Evolutionary conservation across 1,284 basidiomycete species (phyloP).

Genomic region (Trametes hirsuta): DNA sequence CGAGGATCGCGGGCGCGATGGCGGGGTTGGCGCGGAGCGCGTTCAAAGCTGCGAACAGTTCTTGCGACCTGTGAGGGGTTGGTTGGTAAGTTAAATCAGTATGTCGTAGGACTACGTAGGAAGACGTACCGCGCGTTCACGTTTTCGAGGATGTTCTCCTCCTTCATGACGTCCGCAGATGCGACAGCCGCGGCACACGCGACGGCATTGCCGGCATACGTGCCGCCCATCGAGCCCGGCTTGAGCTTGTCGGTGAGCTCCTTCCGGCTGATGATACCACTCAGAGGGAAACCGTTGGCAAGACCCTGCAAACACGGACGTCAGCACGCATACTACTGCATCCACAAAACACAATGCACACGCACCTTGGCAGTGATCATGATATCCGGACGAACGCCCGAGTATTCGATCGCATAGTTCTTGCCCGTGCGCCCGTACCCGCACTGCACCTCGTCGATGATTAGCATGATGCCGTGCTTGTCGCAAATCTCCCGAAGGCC

Average conservation of each 20-base stretch:
- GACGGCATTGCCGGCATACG: conserved; percentile 90
- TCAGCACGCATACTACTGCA: not conserved
- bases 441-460: conserved; percentile 89
- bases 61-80: conserved; percentile 55
- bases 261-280: conserved; percentile 81
- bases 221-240: conserved; percentile 87
- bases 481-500: conserved; percentile 88
- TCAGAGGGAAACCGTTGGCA: conserved; percentile 94
- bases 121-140: conserved; percentile 65
- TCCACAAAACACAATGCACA: too few species aligned
- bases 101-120: not conserved
- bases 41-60: conserved; percentile 70
- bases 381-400: conserved; percentile 85
- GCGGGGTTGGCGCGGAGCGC: conserved; percentile 55
- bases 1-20: conserved; percentile 63
- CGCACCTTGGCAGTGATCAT: conserved; percentile 85
- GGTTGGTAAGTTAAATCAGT: not conserved
- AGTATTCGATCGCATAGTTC: conserved; percentile 81
- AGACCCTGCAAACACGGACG: conserved; percentile 59
- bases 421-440: conserved; percentile 92
- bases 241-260: conserved; percentile 82
- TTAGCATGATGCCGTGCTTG: conserved; percentile 80
- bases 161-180: conserved; percentile 75
- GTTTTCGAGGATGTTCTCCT: conserved; percentile 81
- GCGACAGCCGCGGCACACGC: conserved; percentile 88